These are phyloP conservation scores for Phialemoniopsis sp. DNA, from an alignment of 2,329 filamentous ascomycete genomes.

Conservation along the genomic window DNA sequence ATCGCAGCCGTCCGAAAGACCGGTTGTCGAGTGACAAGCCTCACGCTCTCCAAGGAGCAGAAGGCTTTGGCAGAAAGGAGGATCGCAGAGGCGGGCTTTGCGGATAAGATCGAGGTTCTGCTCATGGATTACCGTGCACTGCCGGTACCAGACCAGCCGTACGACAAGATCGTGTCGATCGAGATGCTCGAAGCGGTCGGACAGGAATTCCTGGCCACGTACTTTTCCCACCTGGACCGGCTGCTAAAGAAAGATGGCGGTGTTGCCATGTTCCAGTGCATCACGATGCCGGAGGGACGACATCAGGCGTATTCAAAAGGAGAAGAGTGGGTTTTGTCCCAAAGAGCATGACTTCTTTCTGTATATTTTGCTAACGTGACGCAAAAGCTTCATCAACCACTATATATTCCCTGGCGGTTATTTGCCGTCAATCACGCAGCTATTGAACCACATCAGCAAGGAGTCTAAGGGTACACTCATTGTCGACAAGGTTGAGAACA, in stretches of 20 bases:
- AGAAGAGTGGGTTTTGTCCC: conserved; percentile 56
- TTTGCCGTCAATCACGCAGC: conserved; percentile 53
- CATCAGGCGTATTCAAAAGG: conserved; percentile 62
- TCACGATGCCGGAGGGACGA: conserved; percentile 68
- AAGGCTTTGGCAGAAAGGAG: conserved; percentile 63
- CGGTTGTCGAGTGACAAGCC: conserved; percentile 63
- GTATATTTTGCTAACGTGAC: too few species aligned
- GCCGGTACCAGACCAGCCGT: conserved; percentile 44
- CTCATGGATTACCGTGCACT: conserved; percentile 67
- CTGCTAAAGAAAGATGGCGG: conserved; percentile 63
- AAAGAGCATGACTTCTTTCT: too few species aligned
- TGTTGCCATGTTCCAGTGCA: conserved; percentile 70
- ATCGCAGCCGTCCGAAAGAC: conserved; percentile 64
- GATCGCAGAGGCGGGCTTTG: conserved; percentile 56
- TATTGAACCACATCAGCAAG: conserved; percentile 54
- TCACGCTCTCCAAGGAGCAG: conserved; percentile 67
- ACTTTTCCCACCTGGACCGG: conserved; percentile 61
- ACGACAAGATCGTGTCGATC: conserved; percentile 70
- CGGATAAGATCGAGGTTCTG: conserved; percentile 57
- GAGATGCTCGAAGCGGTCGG: conserved; percentile 78
- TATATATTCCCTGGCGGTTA: conserved; percentile 81
- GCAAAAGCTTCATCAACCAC: conserved; percentile 63
- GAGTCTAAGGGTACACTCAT: conserved; percentile 60
- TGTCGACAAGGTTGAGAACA: conserved; percentile 66
- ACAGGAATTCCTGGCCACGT: conserved; percentile 60